A percentile compares a stretch with the other conserved stretches of the same genome.
phyloP scores from a whole-genome alignment of 768 basidiomycete species.

The Daedalea quercina region DNA sequence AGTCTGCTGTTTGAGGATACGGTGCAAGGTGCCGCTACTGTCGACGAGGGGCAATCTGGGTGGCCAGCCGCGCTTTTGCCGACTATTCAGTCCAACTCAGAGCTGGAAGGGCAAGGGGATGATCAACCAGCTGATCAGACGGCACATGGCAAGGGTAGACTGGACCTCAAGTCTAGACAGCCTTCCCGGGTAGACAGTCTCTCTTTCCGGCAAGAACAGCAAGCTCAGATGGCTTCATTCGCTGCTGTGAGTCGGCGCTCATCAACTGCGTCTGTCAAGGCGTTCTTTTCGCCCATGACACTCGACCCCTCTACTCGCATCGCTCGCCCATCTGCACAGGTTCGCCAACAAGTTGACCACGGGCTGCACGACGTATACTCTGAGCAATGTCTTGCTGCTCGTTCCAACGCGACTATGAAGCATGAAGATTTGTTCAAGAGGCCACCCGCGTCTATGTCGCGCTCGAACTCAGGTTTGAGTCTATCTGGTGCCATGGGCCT shows the following conservation, averaged over 20 bases:
- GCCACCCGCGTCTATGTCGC: constrained; percentile 37
- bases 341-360: constrained; percentile 68
- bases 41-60: constrained; percentile 12
- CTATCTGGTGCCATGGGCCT: constrained; percentile 49
- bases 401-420: constrained; percentile 55
- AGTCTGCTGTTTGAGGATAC: constrained; percentile 44
- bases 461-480: constrained; percentile 53
- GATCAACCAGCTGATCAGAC: neutral
- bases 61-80: constrained; percentile 15
- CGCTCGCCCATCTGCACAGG: constrained; percentile 58
- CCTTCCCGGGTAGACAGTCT: constrained; percentile 16
- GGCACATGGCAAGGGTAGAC: neutral
- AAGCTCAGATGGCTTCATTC: constrained; percentile 27
- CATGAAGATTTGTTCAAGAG: constrained; percentile 55
- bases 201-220: constrained; percentile 9
- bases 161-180: constrained; percentile 4
- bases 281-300: constrained; percentile 45
- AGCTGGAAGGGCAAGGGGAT: constrained; percentile 17
- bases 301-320: constrained; percentile 54
- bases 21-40: constrained; percentile 30
- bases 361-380: constrained; percentile 79
- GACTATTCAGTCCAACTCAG: constrained; percentile 26
- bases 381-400: constrained; percentile 58
- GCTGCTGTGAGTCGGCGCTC: constrained; percentile 40
- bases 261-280: constrained; percentile 57